These are phyloP conservation scores for Cladosporium sp. DNA, from an alignment of 2,329 filamentous ascomycete species.

Conservation along the genomic window DNA sequence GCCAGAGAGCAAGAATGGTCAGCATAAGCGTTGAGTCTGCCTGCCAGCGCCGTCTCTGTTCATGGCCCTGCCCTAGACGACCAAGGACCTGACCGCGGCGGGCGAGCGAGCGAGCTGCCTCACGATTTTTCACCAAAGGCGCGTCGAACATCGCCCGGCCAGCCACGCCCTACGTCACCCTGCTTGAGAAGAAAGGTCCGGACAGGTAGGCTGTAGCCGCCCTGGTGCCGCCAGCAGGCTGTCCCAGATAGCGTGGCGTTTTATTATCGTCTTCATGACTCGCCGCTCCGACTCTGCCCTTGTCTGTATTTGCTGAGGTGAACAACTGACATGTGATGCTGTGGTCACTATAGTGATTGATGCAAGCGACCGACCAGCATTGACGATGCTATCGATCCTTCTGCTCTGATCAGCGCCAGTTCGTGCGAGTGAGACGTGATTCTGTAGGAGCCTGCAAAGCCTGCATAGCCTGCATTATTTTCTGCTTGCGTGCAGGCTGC, in stretches of 20 bases:
- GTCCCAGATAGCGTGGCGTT: slow-evolving; percentile 22
- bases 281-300: slow-evolving; percentile 13
- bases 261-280: slow-evolving; percentile 21
- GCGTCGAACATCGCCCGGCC: slow-evolving; percentile 13
- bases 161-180: slow-evolving; percentile 23
- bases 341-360: not conserved
- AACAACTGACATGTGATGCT: not conserved
- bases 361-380: not conserved
- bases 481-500: slow-evolving; percentile 17
- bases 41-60: slow-evolving; percentile 16
- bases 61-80: slow-evolving; percentile 9
- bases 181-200: slow-evolving; percentile 13
- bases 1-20: slow-evolving; percentile 14
- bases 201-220: slow-evolving; percentile 1
- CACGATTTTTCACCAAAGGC: slow-evolving; percentile 19
- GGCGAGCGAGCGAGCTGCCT: slow-evolving; percentile 16
- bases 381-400: slow-evolving; percentile 2
- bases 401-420: not conserved
- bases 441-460: slow-evolving; percentile 13
- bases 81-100: not conserved
- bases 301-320: slow-evolving; percentile 1
- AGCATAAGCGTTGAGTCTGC: slow-evolving; percentile 22
- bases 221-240: slow-evolving; percentile 18
- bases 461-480: not conserved
- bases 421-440: slow-evolving; percentile 14